phyloP scores from a whole-genome alignment of 2,329 filamentous ascomycete species.

The Fusarium subtropicale region DNA sequence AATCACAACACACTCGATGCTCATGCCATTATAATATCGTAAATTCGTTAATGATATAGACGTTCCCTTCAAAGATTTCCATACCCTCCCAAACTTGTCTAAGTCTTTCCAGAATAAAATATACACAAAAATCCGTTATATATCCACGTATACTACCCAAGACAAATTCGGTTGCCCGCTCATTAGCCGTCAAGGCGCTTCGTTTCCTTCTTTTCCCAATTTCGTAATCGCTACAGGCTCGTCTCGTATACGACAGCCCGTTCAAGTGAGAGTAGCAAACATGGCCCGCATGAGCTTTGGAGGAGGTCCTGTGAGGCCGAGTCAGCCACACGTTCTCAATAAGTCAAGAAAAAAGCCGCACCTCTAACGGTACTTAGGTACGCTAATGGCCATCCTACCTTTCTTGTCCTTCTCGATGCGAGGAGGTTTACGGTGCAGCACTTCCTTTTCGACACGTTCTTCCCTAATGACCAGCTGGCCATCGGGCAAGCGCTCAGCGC shows the following conservation, averaged over 20 bases:
- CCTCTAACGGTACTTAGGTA: slow-evolving; percentile 75
- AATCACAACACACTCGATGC: neutral
- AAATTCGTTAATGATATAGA: slow-evolving; percentile 37
- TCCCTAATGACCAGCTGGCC: slow-evolving; percentile 74
- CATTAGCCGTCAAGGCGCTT: slow-evolving; percentile 17
- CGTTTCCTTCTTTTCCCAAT: slow-evolving; percentile 22
- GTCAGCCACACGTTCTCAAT: slow-evolving; percentile 49
- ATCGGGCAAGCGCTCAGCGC: slow-evolving; percentile 67
- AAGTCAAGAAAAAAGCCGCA: slow-evolving; percentile 53
- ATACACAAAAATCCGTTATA: slow-evolving; percentile 12
- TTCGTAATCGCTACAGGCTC: slow-evolving; percentile 7
- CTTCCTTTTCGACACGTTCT: slow-evolving; percentile 67
- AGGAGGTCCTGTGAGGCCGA: slow-evolving; percentile 65
- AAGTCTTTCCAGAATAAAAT: slow-evolving; percentile 19
- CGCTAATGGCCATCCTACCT: slow-evolving; percentile 93
- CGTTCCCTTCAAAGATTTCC: slow-evolving; percentile 35
- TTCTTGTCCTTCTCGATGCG: slow-evolving; percentile 89
- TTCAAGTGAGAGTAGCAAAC: slow-evolving; percentile 75
- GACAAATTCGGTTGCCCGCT: slow-evolving; percentile 13
- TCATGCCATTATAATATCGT: slow-evolving; percentile 10
- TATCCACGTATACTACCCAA: slow-evolving; percentile 23
- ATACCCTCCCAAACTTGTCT: slow-evolving; percentile 25
- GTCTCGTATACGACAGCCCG: slow-evolving; percentile 3
- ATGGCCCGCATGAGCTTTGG: slow-evolving; percentile 74
- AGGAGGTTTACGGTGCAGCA: slow-evolving; percentile 67